Percentiles rank a stretch among this genome's conserved stretches.
These are phyloP conservation scores for Microdochium paspali DNA, from an alignment of 2,329 filamentous ascomycete species.

Conservation along the genomic window DNA sequence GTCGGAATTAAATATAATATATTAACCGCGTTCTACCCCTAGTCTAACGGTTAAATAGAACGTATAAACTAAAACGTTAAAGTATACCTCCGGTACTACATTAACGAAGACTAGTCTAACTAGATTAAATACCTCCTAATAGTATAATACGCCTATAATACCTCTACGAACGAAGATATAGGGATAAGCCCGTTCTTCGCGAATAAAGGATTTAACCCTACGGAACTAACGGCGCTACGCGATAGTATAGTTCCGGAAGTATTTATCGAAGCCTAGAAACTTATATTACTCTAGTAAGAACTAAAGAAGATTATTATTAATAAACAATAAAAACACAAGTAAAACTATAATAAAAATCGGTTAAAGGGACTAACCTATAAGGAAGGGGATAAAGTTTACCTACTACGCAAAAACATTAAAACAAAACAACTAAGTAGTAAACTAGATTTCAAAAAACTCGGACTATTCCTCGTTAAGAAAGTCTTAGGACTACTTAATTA, in stretches of 20 bases:
- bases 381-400: constrained; percentile 1
- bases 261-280: background rate
- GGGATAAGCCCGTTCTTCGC: background rate
- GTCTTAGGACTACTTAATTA: constrained; percentile 2
- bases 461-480: constrained; percentile 1
- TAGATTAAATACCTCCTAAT: background rate
- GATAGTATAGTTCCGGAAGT: background rate
- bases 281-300: background rate
- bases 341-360: constrained; percentile 1
- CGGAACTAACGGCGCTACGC: background rate
- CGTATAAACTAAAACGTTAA: background rate
- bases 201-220: background rate
- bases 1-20: background rate
- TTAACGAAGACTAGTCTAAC: background rate
- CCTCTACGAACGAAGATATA: background rate
- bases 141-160: background rate
- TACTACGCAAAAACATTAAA: constrained; percentile 1
- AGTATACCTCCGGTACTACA: background rate
- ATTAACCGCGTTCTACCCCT: no score
- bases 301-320: background rate
- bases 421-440: background rate
- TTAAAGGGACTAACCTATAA: background rate
- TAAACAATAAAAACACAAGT: background rate
- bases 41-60: background rate
- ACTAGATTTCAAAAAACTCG: constrained; percentile 1